These are phyloP conservation scores for Volvox carteri DNA, from an alignment of 163 green algal genomes.

Conservation along the genomic window DNA sequence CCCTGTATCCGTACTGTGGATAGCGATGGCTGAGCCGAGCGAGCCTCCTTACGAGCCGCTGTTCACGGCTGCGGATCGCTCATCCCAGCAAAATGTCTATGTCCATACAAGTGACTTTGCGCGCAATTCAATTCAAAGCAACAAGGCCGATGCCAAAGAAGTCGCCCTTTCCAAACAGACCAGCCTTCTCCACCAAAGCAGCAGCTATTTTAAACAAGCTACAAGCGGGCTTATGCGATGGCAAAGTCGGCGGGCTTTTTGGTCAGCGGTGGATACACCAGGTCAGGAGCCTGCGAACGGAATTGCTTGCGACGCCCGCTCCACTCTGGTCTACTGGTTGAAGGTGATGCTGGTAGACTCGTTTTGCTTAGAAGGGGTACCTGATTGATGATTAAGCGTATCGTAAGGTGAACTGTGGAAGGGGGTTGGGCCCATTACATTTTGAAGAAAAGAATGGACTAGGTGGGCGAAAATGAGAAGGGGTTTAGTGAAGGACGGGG, in stretches of 20 bases:
- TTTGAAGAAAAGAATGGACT: too few species aligned
- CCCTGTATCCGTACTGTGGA: neutral
- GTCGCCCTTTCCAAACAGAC: neutral
- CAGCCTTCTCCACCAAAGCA: slow-evolving; percentile 28
- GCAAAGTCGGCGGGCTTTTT: slow-evolving; percentile 17
- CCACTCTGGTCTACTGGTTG: neutral
- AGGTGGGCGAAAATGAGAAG: too few species aligned
- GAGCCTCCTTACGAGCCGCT: neutral
- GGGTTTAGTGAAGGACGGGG: too few species aligned
- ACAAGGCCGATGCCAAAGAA: neutral
- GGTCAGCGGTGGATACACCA: neutral
- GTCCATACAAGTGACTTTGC: neutral
- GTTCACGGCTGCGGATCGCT: neutral
- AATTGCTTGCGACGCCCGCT: neutral
- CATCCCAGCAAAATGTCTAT: neutral
- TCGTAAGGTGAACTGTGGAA: too few species aligned
- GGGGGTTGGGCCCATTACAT: too few species aligned
- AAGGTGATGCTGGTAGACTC: too few species aligned
- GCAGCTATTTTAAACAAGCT: slow-evolving; percentile 22
- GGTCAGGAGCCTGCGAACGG: neutral
- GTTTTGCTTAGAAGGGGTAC: too few species aligned
- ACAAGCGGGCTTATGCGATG: slow-evolving; percentile 22
- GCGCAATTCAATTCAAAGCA: neutral
- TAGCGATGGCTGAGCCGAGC: neutral
- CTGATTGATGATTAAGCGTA: too few species aligned